Base-by-base conservation (phyloP, 352 stramenopile genomes). In the Pythium pyrilobum region DNA sequence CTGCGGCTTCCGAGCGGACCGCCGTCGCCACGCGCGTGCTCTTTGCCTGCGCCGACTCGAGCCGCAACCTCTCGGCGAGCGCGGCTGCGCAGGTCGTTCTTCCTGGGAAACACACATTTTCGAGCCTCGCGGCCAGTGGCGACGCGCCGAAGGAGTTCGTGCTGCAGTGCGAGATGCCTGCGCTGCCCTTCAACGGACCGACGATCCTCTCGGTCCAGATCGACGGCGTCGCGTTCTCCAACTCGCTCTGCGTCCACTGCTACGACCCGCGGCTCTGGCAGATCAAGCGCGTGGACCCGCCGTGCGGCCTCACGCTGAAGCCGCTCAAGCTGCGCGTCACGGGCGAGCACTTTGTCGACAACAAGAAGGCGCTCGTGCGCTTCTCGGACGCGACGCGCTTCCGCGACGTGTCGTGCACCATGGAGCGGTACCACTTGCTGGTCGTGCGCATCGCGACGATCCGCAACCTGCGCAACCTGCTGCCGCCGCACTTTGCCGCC, bases 281-380 rank as follows among this genome's bases (percentile, higher is more conserved):
- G 13, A 74, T 88, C 28, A 59, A 51, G 12, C 46, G 55, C 0
- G 23, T 89, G 12, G 50, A 72, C 33, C 78, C 76, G 43, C 58
- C 76, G 0, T 85, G 74, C 43, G 72, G 73, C 0, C 66, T 87
- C 20, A 56, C 80, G 0, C 33, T 62, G 2, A 54, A 66, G 34
- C 36, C 52, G 1, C 31, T 74, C 11, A 43, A 50, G 1, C 31
- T 88, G n/a, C 71, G 75, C 1, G 49, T 88, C 20, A 66, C 63
- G 52, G 79, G 79, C 18, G 64, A 81, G 12, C 54, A 83, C 33
- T 88, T 90, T 46, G 76, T 90, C 21, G 79, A 90, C 45, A 88
- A 81, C 50, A 67, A 62, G 43, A 83, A 84, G 42, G 77, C 86
- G 13, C 16, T 74, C 20, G 59, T 88, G 3, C 71, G 79, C 3